phyloP scores from a whole-genome alignment of 257 asterid species.

The Capsicum chinense region DNA sequence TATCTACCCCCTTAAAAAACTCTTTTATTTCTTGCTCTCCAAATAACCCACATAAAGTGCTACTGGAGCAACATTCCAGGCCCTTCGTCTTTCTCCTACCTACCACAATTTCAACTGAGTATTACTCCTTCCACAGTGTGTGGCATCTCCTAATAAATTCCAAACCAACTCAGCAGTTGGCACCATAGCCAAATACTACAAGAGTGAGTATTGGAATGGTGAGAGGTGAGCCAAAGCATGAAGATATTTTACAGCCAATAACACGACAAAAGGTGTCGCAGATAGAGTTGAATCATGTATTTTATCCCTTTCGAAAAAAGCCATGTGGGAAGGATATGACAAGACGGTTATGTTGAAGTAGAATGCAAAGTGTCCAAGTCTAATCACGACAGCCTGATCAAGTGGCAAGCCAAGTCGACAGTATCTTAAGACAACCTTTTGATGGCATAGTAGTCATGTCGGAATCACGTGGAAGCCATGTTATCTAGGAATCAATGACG shows the following conservation, averaged over 20 bases:
- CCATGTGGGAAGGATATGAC: neutral
- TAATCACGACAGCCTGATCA: neutral
- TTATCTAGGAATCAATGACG: neutral
- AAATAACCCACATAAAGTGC: neutral
- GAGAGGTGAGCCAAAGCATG: conserved; percentile 11
- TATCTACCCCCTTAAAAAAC: neutral
- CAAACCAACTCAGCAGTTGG: conserved; percentile 4
- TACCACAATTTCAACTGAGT: conserved; percentile 1
- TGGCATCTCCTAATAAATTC: neutral
- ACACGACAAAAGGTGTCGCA: neutral
- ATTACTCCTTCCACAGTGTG: conserved; percentile 9
- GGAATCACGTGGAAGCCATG: neutral
- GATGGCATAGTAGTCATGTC: neutral
- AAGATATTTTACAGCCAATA: neutral
- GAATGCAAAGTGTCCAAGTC: conserved; percentile 4
- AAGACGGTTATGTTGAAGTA: neutral
- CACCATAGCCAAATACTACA: neutral
- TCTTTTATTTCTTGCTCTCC: neutral
- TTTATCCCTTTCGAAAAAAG: conserved; percentile 16
- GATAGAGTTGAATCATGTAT: conserved; percentile 13
- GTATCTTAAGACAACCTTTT: conserved; percentile 21
- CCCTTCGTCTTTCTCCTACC: neutral
- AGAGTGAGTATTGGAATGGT: neutral
- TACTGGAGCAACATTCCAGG: neutral
- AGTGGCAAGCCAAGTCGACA: neutral